phyloP scores from a whole-genome alignment of 257 asterid species.

The Echites panduratus region DNA sequence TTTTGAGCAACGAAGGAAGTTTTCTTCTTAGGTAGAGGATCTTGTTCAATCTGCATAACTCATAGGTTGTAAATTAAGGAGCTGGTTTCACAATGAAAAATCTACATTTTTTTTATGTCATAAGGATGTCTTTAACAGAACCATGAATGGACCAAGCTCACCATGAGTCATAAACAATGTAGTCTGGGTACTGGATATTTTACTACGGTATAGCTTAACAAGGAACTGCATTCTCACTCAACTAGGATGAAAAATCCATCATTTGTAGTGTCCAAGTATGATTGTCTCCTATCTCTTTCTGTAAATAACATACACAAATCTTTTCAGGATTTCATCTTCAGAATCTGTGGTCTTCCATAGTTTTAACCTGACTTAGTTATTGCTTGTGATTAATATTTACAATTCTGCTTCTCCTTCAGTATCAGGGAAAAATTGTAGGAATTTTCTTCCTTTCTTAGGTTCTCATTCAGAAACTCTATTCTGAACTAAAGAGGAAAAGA shows the following conservation, averaged over 20 bases:
- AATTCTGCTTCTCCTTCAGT: background rate
- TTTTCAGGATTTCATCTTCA: background rate
- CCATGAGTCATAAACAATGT: background rate
- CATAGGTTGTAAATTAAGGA: background rate
- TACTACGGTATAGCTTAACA: background rate
- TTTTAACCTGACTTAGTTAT: background rate
- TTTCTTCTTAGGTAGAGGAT: background rate
- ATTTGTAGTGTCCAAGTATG: background rate
- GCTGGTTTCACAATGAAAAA: background rate
- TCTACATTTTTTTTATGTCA: background rate
- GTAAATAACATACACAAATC: background rate
- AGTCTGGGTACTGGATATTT: background rate
- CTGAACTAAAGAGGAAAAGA: no score
- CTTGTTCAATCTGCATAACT: background rate
- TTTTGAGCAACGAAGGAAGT: background rate
- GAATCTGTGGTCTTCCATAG: background rate
- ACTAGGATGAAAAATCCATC: background rate
- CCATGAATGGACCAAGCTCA: background rate
- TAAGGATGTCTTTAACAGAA: background rate
- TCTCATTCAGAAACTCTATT: background rate
- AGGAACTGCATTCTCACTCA: background rate
- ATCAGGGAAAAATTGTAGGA: background rate
- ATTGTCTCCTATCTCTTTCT: background rate
- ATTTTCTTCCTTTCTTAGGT: background rate
- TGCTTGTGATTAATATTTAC: background rate